Percentiles rank a stretch among this genome's conserved stretches.
Conservation (phyloP, 805 yeast genomes). For the Myxozyma vanderwaltii region DNA sequence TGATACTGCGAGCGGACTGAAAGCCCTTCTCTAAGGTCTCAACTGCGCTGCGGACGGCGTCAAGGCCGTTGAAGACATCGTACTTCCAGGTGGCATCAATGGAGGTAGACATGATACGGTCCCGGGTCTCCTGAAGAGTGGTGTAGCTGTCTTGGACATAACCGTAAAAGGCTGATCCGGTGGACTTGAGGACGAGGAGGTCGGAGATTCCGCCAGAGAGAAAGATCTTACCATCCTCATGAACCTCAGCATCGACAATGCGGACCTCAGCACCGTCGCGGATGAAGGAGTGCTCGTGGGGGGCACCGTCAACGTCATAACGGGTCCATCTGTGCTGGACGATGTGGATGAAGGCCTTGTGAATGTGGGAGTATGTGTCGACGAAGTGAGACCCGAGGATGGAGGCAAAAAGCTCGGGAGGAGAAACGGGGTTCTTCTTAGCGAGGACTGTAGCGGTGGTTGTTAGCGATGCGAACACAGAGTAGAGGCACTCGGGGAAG, state of each 20-base stretch:
- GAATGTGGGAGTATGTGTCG: conserved; percentile 72
- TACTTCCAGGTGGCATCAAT: conserved; percentile 50
- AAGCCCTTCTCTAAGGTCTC: conserved; percentile 69
- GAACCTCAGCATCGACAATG: conserved; percentile 47
- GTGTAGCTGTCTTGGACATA: conserved; percentile 86
- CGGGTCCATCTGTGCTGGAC: conserved; percentile 81
- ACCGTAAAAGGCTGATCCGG: conserved; percentile 91
- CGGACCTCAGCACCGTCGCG: conserved; percentile 85
- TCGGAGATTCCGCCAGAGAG: conserved; percentile 52
- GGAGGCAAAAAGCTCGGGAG: conserved; percentile 87
- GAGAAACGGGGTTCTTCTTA: conserved; percentile 77
- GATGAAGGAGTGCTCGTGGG: conserved; percentile 80
- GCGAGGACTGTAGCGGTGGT: conserved; percentile 56
- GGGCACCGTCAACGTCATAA: conserved; percentile 68
- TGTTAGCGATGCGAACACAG: background rate
- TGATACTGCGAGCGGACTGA: conserved; percentile 62
- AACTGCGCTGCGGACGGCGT: conserved; percentile 54
- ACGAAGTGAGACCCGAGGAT: conserved; percentile 81
- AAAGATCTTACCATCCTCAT: conserved; percentile 39
- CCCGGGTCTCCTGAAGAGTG: conserved; percentile 77
- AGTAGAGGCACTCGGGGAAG: background rate
- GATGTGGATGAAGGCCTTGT: conserved; percentile 67
- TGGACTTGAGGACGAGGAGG: conserved; percentile 72
- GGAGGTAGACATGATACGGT: conserved; percentile 84
- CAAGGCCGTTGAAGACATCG: conserved; percentile 40